Conservation (phyloP, 257 asterid species). For the Salvia rosmarinus region DNA sequence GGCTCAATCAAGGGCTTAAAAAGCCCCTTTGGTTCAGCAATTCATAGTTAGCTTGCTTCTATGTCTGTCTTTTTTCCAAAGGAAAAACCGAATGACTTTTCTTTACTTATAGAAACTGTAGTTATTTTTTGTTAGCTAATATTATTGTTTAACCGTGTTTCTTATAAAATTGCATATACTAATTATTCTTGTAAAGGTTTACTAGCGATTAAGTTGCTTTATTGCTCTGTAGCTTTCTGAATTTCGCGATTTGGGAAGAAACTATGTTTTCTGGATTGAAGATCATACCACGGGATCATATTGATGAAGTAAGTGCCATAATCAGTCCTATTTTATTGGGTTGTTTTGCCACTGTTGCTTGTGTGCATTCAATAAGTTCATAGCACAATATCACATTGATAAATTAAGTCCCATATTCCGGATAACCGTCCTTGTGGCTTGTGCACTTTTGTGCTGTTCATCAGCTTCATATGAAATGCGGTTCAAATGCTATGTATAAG, state of each 20-base stretch:
- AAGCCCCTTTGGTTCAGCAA: not conserved
- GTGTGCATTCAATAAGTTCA: slow-evolving; percentile 10
- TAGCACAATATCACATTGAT: not conserved
- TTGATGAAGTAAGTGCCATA: slow-evolving; percentile 43
- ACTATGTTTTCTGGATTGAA: slow-evolving; percentile 54
- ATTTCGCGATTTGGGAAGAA: slow-evolving; percentile 5
- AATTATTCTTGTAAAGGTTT: not conserved
- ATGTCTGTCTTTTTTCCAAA: not conserved
- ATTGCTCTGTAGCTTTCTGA: slow-evolving; percentile 15
- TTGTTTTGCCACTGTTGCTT: not conserved
- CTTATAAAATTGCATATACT: not conserved
- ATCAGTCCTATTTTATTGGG: not conserved
- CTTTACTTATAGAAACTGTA: not conserved
- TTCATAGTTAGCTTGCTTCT: not conserved
- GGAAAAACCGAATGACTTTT: not conserved
- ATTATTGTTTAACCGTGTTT: not conserved
- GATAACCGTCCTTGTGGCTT: not conserved
- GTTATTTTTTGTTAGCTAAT: not conserved
- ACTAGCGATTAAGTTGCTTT: not conserved
- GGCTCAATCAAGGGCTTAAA: not conserved
- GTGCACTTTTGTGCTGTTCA: not conserved
- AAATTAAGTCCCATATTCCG: not conserved
- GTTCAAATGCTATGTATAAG: not conserved
- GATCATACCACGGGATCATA: slow-evolving; percentile 54
- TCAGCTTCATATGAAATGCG: not conserved